Evolutionary conservation across 371 early-diverging fungal genomes (phyloP), one percentile per base, ranked within the genome.

Genomic region (Capillidium heterosporum): DNA sequence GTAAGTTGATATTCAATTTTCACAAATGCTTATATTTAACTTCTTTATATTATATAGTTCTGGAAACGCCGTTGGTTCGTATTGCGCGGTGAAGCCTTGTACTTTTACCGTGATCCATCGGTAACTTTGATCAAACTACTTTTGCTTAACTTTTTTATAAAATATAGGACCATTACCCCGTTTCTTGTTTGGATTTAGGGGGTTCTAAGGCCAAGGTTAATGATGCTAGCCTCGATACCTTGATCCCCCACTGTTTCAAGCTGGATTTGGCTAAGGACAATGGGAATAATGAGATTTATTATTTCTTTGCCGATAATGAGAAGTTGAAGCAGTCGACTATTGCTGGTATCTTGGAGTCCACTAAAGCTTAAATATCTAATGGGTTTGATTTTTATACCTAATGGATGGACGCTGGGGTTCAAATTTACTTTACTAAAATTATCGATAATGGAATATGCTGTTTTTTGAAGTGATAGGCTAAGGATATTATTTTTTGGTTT

Each of bases 21-120:
- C n/a, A n/a, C n/a, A n/a, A 59, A 64, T 59, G 61, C 52, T 47
- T 29, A 13, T 1, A 8, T 40, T 28, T 8, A 13, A 24, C 13
- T n/a, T 32, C 11, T 27, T 15, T 27, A 11, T 19, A 23, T 19
- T 24, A 15, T 26, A 48, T 61, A 69, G 41, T 65, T 63, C 56
- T 76, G 74, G 77, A 70, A 66, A 54, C 62, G 77, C 26, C 64
- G 75, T 39, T 73, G 68, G 60, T 74, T 71, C 60, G 64, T 65
- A 26, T 62, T 76, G 58, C 61, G 62, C 1, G 69, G 68, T 1
- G 65, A 68, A 23, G 56, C 46, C 0, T 26, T 74, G 1, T 61
- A 61, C 26, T 60, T 74, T 21, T 76, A 67, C 58, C 48, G 68
- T 60, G 63, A 59, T 46, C 31, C 29, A 8, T 48, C 15, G 40